Percentiles rank a stretch among this genome's conserved stretches.
phyloP scores from a whole-genome alignment of 495 filamentous ascomycete genomes.

The Hapsidospora chrysogenum region DNA sequence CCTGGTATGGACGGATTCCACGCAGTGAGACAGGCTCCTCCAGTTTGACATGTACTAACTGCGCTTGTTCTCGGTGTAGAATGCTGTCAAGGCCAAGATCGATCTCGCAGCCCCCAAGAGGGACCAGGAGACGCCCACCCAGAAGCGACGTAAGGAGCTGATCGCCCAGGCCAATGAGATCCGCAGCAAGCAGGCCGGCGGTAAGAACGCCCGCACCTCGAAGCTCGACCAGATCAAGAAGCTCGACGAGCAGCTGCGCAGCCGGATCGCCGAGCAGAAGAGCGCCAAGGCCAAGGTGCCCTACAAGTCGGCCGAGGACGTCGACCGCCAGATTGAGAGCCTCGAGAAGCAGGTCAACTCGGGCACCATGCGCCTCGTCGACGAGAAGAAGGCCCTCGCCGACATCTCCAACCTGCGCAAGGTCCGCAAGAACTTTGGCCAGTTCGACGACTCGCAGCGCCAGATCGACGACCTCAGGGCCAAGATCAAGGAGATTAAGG shows the following conservation, averaged over 20 bases:
- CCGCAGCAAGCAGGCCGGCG: conserved; percentile 61
- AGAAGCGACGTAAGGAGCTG: conserved; percentile 69
- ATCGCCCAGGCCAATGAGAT: conserved; percentile 54
- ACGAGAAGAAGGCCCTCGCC: conserved; percentile 83
- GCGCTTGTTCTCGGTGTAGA: conserved; percentile 42
- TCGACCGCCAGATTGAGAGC: conserved; percentile 62
- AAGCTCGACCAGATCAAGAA: conserved; percentile 75
- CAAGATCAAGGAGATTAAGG: conserved; percentile 70
- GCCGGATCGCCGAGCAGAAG: conserved; percentile 72
- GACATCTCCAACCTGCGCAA: conserved; percentile 72
- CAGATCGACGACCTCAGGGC: conserved; percentile 69
- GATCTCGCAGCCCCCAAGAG: conserved; percentile 52
- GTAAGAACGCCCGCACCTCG: conserved; percentile 59
- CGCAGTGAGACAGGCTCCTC: no score
- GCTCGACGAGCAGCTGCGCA: conserved; percentile 67
- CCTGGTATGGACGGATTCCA: no score
- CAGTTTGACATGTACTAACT: neutral
- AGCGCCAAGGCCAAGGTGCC: conserved; percentile 52
- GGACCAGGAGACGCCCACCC: conserved; percentile 54
- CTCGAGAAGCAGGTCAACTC: conserved; percentile 73
- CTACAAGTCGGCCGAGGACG: conserved; percentile 75
- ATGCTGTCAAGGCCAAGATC: conserved; percentile 67
- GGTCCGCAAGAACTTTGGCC: conserved; percentile 75
- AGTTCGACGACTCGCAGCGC: conserved; percentile 68
- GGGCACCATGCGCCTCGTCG: conserved; percentile 81